Conservation (phyloP, 441 rosid genomes). For the Pelargonium myrrhifolium region DNA sequence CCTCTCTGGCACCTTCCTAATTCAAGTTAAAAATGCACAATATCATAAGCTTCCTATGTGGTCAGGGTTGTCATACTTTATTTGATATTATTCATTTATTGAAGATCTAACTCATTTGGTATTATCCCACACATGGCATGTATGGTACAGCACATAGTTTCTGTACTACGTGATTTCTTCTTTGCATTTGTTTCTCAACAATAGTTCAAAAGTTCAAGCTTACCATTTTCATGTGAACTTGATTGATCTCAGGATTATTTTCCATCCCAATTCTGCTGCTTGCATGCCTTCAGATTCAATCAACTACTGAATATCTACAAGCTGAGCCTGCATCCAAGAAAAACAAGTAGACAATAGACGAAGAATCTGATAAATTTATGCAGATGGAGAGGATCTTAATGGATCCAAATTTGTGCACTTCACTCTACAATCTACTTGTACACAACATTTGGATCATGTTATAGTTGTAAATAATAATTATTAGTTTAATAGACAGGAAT, state of each 20-base stretch:
- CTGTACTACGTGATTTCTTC: background rate
- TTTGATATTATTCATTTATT: background rate
- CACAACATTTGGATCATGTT: background rate
- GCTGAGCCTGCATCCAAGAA: conserved; percentile 15
- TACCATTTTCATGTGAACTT: background rate
- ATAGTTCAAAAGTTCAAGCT: background rate
- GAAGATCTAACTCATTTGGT: background rate
- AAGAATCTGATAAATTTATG: conserved; percentile 14
- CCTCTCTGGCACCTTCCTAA: background rate
- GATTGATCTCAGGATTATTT: conserved; percentile 56
- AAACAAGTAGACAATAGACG: conserved; percentile 13
- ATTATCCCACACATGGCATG: background rate
- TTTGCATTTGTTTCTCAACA: background rate
- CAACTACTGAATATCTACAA: conserved; percentile 14
- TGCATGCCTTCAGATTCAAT: conserved; percentile 15
- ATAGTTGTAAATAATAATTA: background rate
- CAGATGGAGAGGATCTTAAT: background rate
- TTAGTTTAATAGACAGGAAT: background rate
- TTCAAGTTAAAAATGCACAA: background rate
- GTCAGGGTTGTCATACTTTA: background rate
- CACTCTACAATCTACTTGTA: background rate
- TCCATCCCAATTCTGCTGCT: conserved; percentile 24
- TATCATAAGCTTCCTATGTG: background rate
- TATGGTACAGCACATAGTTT: conserved; percentile 1
- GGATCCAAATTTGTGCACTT: background rate